phyloP scores from a whole-genome alignment of 768 basidiomycete genomes.

The Rubroboletus pulcherrimus region DNA sequence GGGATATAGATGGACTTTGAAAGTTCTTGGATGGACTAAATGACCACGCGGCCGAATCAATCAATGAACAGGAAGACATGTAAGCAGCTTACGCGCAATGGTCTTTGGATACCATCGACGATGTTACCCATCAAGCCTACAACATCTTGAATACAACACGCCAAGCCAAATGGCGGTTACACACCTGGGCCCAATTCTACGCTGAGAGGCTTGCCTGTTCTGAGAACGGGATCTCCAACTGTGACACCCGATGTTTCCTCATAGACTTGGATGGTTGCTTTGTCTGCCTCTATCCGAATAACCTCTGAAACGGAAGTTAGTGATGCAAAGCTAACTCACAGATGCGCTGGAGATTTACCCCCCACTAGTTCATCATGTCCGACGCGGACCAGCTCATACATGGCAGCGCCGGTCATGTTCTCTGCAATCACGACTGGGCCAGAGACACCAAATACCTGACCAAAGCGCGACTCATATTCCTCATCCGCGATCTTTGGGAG shows the following conservation, averaged over 20 bases:
- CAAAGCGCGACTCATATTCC: constrained; percentile 82
- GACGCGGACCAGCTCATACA: constrained; percentile 98
- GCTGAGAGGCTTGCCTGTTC: constrained; percentile 96
- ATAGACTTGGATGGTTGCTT: constrained; percentile 98
- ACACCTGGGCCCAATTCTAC: constrained; percentile 96
- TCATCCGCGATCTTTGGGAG: constrained; percentile 89
- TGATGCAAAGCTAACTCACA: neutral
- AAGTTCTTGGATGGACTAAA: constrained; percentile 85
- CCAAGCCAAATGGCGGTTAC: constrained; percentile 15
- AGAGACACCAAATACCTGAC: constrained; percentile 91
- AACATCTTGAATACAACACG: neutral
- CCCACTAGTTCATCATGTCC: constrained; percentile 98
- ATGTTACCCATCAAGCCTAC: constrained; percentile 98
- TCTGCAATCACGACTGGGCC: constrained; percentile 96
- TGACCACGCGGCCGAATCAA: constrained; percentile 5
- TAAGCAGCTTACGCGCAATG: constrained; percentile 62
- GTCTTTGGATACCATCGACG: constrained; percentile 95
- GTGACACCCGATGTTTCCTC: constrained; percentile 99
- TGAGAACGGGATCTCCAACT: constrained; percentile 95
- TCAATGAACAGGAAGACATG: neutral
- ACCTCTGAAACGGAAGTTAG: constrained; percentile 67
- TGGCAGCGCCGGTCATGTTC: constrained; percentile 93
- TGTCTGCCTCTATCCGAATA: constrained; percentile 96
- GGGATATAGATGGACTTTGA: constrained; percentile 99
- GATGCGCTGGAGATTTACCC: constrained; percentile 48